Base-by-base conservation (phyloP, 139 green algal species). In the Tetraselmis striata region DNA sequence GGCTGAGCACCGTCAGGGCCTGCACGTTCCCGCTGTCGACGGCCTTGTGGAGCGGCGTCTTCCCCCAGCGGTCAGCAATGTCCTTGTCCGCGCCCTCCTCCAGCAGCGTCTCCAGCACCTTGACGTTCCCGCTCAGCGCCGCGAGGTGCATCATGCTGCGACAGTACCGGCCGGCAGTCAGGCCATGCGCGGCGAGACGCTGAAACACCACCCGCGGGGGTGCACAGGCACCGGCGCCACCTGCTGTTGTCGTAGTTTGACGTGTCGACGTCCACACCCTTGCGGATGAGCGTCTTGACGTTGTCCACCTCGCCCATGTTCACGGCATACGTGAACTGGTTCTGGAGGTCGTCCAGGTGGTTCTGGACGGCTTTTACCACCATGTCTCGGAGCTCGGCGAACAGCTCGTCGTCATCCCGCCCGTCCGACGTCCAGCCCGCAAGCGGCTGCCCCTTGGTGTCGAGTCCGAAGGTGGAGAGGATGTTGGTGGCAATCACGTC, bases 41-140 rank as follows among this genome's bases (percentile, higher is more conserved):
- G 18, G 83, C 83, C 2, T 84, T 1, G 23, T 85, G 59, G 29
- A 85, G 29, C 11, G 84, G 76, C 1, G 82, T 85, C 1, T 80
- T 29, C 24, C 59, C 79, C 30, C 11, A 85, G 31, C 84, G 79
- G 80, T 90, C 86, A 2, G 29, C 29, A 11, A 86, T 59, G 45
- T 85, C 90, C 30, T 82, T 45, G 31, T 90, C 82, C 29, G 86
- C 86, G 1, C 80, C 80, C 5, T 85, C 81, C 23, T 82, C 67
- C 32, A 90, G 84, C 59, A 90, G 85, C 59, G 81, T 31, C 80
- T 90, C 82, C 30, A 90, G 75, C 30, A 90, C 81, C 75, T 87
- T 87, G 25, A 59, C 30, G 32, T 89, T 86, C 31, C 85, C 83
- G 30, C 83, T 75, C 59, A 83, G 29, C 1, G 84, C 85, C n/a